These are phyloP conservation scores for Chaetomium fimeti DNA, from an alignment of 495 filamentous ascomycete genomes.

Conservation along the genomic window DNA sequence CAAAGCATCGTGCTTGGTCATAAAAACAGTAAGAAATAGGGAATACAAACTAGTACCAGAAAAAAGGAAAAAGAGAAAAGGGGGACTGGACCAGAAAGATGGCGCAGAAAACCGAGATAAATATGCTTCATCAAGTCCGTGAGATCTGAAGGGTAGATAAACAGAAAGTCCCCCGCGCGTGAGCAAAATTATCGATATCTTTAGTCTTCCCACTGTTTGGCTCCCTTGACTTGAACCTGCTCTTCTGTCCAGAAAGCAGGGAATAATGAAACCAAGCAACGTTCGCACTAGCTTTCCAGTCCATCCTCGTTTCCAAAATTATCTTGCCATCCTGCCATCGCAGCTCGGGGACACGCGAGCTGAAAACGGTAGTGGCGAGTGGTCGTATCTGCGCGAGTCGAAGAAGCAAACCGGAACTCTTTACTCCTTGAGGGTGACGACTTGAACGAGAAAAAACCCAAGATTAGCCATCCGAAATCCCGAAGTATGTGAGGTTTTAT, in stretches of 20 bases:
- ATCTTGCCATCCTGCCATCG: not conserved
- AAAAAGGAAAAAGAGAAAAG: not conserved
- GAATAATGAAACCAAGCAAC: constrained; percentile 2
- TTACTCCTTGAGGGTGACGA: constrained; percentile 35
- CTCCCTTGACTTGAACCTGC: not conserved
- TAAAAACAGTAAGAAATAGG: constrained; percentile 4
- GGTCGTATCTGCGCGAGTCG: not conserved
- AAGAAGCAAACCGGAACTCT: not conserved
- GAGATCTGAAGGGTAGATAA: constrained; percentile 1
- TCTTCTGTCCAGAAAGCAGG: not conserved
- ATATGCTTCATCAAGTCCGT: constrained; percentile 11
- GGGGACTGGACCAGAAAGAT: not conserved
- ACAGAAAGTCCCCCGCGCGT: constrained; percentile 8
- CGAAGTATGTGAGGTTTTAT: not conserved
- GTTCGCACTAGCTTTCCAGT: constrained; percentile 3
- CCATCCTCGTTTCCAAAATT: constrained; percentile 6
- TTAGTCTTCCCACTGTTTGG: not conserved
- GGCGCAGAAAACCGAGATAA: constrained; percentile 11
- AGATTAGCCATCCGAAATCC: constrained; percentile 26
- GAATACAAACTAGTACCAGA: not conserved
- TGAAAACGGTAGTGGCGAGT: not conserved
- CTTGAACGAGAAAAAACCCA: constrained; percentile 21
- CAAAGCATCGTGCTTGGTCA: not conserved
- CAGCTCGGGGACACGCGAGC: not conserved
- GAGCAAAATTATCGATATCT: not conserved